Percentiles rank a stretch among this genome's conserved stretches.
Evolutionary conservation across 2,329 filamentous ascomycete species (phyloP).

Genomic region (Clonostachys solani): DNA sequence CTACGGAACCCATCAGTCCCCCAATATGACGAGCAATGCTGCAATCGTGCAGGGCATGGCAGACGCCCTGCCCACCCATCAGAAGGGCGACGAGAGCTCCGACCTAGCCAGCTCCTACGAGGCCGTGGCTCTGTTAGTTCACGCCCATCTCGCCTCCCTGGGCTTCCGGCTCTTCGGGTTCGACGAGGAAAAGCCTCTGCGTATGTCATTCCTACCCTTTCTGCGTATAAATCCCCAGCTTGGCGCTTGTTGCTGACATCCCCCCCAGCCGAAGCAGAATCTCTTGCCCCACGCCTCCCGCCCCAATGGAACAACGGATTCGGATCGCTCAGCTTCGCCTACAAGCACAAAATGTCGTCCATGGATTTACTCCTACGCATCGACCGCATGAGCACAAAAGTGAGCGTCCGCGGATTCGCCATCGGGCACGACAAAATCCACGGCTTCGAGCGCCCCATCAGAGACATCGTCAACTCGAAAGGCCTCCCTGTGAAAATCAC

Average conservation of each 20-base stretch:
- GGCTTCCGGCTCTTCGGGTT: constrained; percentile 80
- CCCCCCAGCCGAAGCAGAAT: constrained; percentile 38
- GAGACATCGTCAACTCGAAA: constrained; percentile 68
- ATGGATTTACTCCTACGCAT: constrained; percentile 81
- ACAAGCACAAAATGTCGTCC: constrained; percentile 79
- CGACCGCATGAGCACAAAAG: constrained; percentile 76
- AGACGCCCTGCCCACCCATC: constrained; percentile 53
- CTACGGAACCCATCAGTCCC: not conserved
- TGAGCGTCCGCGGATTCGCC: constrained; percentile 77
- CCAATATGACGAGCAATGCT: constrained; percentile 10
- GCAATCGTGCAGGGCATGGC: constrained; percentile 53
- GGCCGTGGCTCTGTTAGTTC: constrained; percentile 76
- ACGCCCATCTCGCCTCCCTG: constrained; percentile 76
- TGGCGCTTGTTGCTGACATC: constrained; percentile 4
- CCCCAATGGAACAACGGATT: constrained; percentile 74
- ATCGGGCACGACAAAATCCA: constrained; percentile 77
- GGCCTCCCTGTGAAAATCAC: constrained; percentile 53
- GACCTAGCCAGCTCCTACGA: constrained; percentile 72
- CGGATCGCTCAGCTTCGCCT: constrained; percentile 76
- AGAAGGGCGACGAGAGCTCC: constrained; percentile 47
- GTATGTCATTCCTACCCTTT: constrained; percentile 33
- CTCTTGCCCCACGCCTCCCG: constrained; percentile 61
- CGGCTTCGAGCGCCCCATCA: constrained; percentile 65
- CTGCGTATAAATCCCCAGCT: no score
- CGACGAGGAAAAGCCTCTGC: constrained; percentile 73